A percentile compares a stretch with the other conserved stretches of the same genome.
phyloP scores from a whole-genome alignment of 345 rosid species.

The Eucalyptus shirleyi region DNA sequence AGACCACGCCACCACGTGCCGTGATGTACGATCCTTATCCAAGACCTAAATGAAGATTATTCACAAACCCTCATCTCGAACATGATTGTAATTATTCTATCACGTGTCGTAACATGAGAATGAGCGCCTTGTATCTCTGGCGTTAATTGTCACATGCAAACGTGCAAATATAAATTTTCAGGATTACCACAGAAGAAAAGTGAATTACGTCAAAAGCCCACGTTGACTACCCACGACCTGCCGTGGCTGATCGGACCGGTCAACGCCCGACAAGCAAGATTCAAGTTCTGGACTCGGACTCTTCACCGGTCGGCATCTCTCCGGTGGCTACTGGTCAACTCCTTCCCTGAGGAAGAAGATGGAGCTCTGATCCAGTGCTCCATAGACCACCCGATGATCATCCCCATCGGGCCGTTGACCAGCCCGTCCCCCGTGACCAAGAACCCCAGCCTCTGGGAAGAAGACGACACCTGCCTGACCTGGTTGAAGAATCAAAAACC shows the following conservation, averaged over 20 bases:
- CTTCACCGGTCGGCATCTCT: conserved; percentile 36
- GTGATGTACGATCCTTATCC: neutral
- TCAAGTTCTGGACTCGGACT: conserved; percentile 63
- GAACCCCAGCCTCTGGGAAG: conserved; percentile 45
- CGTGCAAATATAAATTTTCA: neutral
- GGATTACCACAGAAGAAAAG: conserved; percentile 29
- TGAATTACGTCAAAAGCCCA: neutral
- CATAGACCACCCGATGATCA: neutral
- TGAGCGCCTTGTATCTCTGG: neutral
- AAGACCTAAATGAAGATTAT: neutral
- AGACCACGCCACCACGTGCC: neutral
- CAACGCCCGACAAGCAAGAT: conserved; percentile 38
- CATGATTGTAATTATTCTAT: neutral
- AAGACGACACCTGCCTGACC: conserved; percentile 41
- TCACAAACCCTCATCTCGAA: neutral
- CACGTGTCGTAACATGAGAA: neutral
- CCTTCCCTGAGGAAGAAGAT: conserved; percentile 35
- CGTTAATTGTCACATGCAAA: neutral
- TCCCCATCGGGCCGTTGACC: conserved; percentile 36
- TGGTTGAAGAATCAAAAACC: conserved; percentile 48
- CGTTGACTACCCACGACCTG: conserved; percentile 38
- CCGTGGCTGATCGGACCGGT: conserved; percentile 71
- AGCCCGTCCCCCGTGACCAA: neutral
- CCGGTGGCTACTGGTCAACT: conserved; percentile 46
- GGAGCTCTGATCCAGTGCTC: neutral